Evolutionary conservation across 495 filamentous ascomycete genomes (phyloP), one percentile per base, ranked within the genome.

Genomic region (Haplographium delicatum): DNA sequence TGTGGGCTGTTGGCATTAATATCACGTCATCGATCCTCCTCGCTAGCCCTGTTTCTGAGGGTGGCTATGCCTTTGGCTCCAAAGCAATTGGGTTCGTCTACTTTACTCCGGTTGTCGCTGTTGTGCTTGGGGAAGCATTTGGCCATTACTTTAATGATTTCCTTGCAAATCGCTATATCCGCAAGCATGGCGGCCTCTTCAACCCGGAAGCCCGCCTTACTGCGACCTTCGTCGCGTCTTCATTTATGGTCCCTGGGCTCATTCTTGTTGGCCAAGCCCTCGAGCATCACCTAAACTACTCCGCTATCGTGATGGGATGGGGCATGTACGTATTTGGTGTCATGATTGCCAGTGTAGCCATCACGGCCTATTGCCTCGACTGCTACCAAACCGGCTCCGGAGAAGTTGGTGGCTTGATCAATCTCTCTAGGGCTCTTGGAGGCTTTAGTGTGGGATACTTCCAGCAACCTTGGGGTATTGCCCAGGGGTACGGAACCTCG

Each of bases 1-100:
- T 72, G 10, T 79, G 76, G 75, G 65, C 69, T 9, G 67, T 78
- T 18, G 75, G 72, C 1, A 72, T 79, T 56, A 80, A 81, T 45
- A 73, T 73, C 1, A 79, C 74, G 4, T 58, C 74, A 2, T 64
- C 68, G 2, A 73, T 79, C 35, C 70, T 73, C 48, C 56, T 79
- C 5, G 64, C 63, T 0, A 63, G 63, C 0, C 45, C 66, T 10
- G 18, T 8, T 37, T 22, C 24, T 8, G 9, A 8, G 9, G 33
- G 33, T 35, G 33, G 33, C 13, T 35, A 35, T 35, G 33, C 13
- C 33, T 35, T 35, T 35, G 11, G 11, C 2, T 4, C 3, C 3
- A 35, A 9, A 35, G 33, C 33, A 13, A n/a, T 35, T 35, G 3
- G 1, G 33, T 35, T 1, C 3, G 4, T 4, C 4, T 35, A 35